phyloP scores from a whole-genome alignment of 257 asterid genomes.

The Ocimum tenuiflorum region DNA sequence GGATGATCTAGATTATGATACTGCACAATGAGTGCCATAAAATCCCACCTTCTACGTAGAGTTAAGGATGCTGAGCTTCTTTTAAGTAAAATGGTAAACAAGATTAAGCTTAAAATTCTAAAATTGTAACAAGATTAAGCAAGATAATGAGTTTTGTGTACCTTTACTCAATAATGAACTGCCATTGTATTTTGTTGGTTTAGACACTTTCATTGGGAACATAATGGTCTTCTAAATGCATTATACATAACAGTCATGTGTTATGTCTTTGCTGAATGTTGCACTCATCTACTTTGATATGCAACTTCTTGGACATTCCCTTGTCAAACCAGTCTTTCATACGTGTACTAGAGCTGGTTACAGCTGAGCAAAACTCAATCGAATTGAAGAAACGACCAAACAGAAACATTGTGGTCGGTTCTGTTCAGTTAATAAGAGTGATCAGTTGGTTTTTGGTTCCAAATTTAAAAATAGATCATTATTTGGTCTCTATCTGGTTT shows the following conservation, averaged over 20 bases:
- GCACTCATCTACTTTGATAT: neutral
- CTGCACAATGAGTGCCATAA: neutral
- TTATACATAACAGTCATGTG: neutral
- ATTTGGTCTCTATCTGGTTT: too few relatives aligned
- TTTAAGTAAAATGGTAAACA: too few relatives aligned
- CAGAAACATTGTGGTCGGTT: too few relatives aligned
- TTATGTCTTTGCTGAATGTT: neutral
- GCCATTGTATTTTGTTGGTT: too few relatives aligned
- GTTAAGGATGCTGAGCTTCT: too few relatives aligned
- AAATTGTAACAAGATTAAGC: neutral
- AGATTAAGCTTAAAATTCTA: too few relatives aligned
- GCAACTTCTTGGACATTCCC: neutral
- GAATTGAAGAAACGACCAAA: too few relatives aligned
- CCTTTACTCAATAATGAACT: neutral
- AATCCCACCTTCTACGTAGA: neutral
- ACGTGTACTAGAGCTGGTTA: neutral
- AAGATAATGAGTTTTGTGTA: neutral
- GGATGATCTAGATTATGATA: neutral
- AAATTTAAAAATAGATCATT: too few relatives aligned
- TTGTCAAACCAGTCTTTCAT: neutral
- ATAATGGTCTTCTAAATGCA: neutral
- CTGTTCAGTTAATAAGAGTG: too few relatives aligned
- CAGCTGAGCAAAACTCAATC: too few relatives aligned
- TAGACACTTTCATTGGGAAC: neutral
- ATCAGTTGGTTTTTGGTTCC: too few relatives aligned